Percentiles rank a stretch among this genome's conserved stretches.
Conservation (phyloP, 192 early-diverging fungal species). For the Umbelopsis vinacea region DNA sequence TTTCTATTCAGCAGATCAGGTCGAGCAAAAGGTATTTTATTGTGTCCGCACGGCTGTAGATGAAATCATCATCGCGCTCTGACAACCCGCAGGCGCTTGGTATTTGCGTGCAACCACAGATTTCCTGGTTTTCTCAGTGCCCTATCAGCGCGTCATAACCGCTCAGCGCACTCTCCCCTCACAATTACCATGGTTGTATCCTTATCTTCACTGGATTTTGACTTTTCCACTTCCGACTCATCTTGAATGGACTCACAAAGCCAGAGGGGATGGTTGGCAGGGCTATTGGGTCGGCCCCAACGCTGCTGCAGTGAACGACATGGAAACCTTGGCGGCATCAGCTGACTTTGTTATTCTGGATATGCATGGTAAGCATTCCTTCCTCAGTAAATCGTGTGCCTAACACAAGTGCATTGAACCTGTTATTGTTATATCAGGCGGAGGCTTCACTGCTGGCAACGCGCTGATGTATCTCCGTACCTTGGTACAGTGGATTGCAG, state of each 20-base stretch:
- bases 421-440: background rate
- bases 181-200: background rate
- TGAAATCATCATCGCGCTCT: too few relatives aligned
- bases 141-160: background rate
- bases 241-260: background rate
- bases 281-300: background rate
- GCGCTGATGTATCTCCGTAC: background rate
- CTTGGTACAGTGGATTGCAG: background rate
- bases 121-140: background rate
- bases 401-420: too few relatives aligned
- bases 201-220: background rate
- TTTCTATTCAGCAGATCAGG: too few relatives aligned
- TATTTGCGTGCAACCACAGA: background rate
- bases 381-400: too few relatives aligned
- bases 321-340: background rate
- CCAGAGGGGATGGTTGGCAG: background rate
- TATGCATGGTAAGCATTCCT: constrained; percentile 1
- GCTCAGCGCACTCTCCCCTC: background rate
- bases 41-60: too few relatives aligned
- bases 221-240: background rate
- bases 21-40: too few relatives aligned
- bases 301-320: background rate
- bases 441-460: background rate
- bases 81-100: too few relatives aligned
- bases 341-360: constrained; percentile 2